Conservation (phyloP, 208 protist species). For the Kentomonas sorsogonicus region DNA sequence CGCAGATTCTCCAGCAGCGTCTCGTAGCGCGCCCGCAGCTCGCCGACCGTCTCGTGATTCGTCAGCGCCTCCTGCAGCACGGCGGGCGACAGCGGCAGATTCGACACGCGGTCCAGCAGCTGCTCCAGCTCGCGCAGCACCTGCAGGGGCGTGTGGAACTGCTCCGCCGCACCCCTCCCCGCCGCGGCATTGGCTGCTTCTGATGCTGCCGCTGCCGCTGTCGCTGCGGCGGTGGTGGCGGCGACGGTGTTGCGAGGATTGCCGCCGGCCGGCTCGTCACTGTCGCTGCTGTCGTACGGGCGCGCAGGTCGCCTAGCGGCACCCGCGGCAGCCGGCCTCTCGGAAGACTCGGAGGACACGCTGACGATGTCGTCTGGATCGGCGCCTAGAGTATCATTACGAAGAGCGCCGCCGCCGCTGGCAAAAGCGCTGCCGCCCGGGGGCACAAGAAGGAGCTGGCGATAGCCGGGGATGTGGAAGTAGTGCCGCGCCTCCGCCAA, state of each 20-base stretch:
- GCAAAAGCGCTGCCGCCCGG: constrained; percentile 13
- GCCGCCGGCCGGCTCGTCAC: background rate
- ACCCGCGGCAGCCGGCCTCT: no score
- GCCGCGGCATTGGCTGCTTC: background rate
- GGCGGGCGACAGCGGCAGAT: constrained; percentile 13
- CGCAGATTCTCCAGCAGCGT: constrained; percentile 34
- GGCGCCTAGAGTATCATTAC: no score
- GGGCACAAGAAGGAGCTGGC: constrained; percentile 38
- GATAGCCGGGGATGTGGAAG: constrained; percentile 50
- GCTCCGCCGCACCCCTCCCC: constrained; percentile 3
- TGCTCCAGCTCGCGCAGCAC: constrained; percentile 35
- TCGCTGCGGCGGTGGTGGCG: background rate
- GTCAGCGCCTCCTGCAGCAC: constrained; percentile 28
- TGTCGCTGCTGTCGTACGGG: background rate
- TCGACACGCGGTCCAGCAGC: constrained; percentile 25
- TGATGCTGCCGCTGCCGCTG: background rate
- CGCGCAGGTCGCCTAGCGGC: no score
- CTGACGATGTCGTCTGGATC: no score
- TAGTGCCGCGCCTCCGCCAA: constrained; percentile 33
- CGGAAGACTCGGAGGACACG: no score
- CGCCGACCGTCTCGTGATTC: constrained; percentile 46
- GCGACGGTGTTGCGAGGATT: no score
- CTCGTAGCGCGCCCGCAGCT: constrained; percentile 38
- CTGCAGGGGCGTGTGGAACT: constrained; percentile 40
- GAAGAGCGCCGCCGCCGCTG: background rate